These are phyloP conservation scores for Schizothecium vesticola DNA, from an alignment of 495 filamentous ascomycete species.

Conservation along the genomic window DNA sequence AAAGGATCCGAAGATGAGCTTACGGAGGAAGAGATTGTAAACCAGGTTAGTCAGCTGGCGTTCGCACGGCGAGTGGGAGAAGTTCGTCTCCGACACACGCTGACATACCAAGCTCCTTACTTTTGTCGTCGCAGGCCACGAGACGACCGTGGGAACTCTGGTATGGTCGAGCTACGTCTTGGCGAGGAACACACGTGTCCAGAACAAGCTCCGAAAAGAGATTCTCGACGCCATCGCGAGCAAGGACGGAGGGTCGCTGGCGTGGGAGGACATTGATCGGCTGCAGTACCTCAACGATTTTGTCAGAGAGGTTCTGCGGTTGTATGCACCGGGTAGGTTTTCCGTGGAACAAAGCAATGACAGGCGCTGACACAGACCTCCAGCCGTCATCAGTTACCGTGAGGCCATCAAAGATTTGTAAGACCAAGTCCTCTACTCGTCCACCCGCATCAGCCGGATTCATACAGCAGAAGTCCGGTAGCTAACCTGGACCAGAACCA, in stretches of 20 bases:
- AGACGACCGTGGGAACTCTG: background rate
- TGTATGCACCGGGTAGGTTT: background rate
- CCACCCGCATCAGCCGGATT: too few species aligned
- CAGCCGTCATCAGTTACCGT: background rate
- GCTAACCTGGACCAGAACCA: background rate
- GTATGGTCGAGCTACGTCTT: background rate
- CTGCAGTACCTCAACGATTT: background rate
- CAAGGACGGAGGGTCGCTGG: background rate
- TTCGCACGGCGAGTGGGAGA: too few species aligned
- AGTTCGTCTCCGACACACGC: too few species aligned
- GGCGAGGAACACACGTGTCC: background rate
- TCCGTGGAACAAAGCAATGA: background rate
- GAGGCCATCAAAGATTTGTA: background rate
- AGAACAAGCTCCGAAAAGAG: background rate
- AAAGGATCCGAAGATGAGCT: background rate
- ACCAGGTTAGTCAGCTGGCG: background rate
- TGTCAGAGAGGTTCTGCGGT: background rate
- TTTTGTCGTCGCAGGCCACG: background rate
- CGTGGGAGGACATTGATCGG: slow-evolving; percentile 1
- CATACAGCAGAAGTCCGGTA: too few species aligned
- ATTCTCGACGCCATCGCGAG: background rate
- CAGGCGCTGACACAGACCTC: background rate
- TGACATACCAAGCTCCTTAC: background rate
- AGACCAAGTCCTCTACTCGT: background rate
- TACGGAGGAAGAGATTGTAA: background rate